A percentile compares a stretch with the other conserved stretches of the same genome.
phyloP scores from a whole-genome alignment of 768 basidiomycete species.

The Solioccasus polychromus region DNA sequence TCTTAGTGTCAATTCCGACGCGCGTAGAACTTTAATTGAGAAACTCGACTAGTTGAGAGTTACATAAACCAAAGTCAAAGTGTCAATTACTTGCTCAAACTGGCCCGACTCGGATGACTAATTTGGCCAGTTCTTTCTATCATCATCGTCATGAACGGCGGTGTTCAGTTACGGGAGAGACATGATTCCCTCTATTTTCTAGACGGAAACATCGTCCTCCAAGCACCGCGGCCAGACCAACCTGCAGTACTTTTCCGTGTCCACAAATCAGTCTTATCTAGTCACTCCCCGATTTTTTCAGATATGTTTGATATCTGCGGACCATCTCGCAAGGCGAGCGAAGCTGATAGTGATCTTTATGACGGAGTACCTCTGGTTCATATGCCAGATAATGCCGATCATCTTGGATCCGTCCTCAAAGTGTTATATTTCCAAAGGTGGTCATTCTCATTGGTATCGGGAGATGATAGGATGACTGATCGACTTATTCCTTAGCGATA shows the following conservation, averaged over 20 bases:
- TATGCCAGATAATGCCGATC: conserved; percentile 4
- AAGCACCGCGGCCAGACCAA: background rate
- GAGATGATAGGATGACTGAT: background rate
- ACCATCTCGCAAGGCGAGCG: background rate
- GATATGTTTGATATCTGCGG: conserved; percentile 5
- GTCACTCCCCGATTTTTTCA: conserved; percentile 5
- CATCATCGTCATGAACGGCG: conserved; percentile 45
- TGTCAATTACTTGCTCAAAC: too few species aligned
- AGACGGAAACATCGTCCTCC: conserved; percentile 8
- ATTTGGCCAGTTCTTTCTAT: too few species aligned
- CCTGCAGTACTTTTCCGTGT: conserved; percentile 8
- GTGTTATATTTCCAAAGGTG: conserved; percentile 14
- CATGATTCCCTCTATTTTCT: conserved; percentile 7
- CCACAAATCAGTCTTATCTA: conserved; percentile 14
- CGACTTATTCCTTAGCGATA: too few species aligned
- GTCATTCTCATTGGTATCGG: too few species aligned
- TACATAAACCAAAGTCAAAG: too few species aligned
- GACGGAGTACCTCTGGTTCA: conserved; percentile 9
- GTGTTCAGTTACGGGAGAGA: background rate
- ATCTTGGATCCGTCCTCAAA: conserved; percentile 9
- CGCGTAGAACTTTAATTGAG: too few species aligned
- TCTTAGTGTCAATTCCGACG: too few species aligned
- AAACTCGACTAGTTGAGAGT: too few species aligned
- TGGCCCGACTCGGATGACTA: too few species aligned
- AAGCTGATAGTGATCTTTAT: background rate